Evolutionary conservation across 306 rosid genomes (phyloP).

Genomic region (Trichosanthes cucumerina): DNA sequence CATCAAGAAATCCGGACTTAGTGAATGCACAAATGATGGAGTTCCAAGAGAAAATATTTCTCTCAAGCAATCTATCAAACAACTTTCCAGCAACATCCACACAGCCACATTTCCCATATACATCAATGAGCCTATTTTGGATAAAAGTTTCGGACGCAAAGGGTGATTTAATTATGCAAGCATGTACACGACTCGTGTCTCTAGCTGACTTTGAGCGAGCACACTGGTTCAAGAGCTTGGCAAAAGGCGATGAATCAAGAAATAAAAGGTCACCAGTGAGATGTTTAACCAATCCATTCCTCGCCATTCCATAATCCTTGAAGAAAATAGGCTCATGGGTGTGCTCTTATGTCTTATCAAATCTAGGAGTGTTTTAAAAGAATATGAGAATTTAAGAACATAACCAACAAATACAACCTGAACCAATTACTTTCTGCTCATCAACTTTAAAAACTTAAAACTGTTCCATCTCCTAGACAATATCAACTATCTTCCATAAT

Average conservation of each 20-base stretch:
- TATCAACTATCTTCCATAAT: not conserved
- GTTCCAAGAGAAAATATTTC: conserved; percentile 15
- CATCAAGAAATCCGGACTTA: conserved; percentile 4
- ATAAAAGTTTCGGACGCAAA: conserved; percentile 1
- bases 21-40: conserved; percentile 13
- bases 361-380: not conserved
- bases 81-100: conserved; percentile 12
- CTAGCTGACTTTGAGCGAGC: not conserved
- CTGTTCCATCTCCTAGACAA: too few relatives aligned
- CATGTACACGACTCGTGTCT: conserved; percentile 1
- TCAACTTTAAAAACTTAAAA: too few relatives aligned
- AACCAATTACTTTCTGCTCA: too few relatives aligned
- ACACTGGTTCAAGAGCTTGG: conserved; percentile 9
- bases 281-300: not conserved
- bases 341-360: not conserved
- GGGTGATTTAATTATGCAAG: not conserved
- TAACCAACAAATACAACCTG: not conserved
- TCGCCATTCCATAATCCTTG: conserved; percentile 5
- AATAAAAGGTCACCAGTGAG: not conserved
- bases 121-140: conserved; percentile 17
- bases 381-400: not conserved
- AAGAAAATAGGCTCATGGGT: not conserved
- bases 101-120: conserved; percentile 14
- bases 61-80: conserved; percentile 11
- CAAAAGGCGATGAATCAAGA: conserved; percentile 5